Percentiles rank a stretch among this genome's conserved stretches.
These are phyloP conservation scores for Rhizophora apiculata DNA, from an alignment of 345 rosid species.

Conservation along the genomic window DNA sequence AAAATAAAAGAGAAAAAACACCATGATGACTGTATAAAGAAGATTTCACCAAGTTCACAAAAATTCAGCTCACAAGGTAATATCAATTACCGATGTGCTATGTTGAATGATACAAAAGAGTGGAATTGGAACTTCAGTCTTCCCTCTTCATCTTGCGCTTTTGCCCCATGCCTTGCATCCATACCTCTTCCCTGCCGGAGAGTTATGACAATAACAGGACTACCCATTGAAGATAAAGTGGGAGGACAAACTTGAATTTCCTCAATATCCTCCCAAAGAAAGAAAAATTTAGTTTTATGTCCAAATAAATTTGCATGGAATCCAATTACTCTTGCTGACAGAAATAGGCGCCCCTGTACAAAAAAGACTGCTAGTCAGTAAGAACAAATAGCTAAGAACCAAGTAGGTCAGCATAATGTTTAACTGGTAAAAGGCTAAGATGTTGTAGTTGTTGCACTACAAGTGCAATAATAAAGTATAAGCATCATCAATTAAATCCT, in stretches of 20 bases:
- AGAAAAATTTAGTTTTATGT: constrained; percentile 84
- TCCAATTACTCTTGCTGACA: constrained; percentile 90
- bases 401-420: background rate
- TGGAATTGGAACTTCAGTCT: constrained; percentile 93
- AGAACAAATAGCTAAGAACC: background rate
- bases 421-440: background rate
- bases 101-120: constrained; percentile 87
- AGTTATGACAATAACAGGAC: constrained; percentile 76
- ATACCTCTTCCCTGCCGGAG: constrained; percentile 72
- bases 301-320: constrained; percentile 90
- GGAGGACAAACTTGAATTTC: constrained; percentile 78
- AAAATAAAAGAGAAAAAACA: background rate
- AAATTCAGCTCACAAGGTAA: no score
- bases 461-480: background rate
- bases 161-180: constrained; percentile 94
- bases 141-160: constrained; percentile 80
- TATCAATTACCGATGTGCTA: constrained; percentile 69
- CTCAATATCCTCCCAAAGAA: constrained; percentile 97
- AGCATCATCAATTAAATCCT: background rate
- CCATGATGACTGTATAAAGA: background rate
- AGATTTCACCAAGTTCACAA: background rate
- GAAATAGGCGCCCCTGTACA: constrained; percentile 84
- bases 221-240: constrained; percentile 89
- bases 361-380: constrained; percentile 17
- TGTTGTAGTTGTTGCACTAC: background rate